Evolutionary conservation across 352 stramenopile genomes (phyloP), one percentile per base, ranked within the genome.

Genomic region (Pythium plurisporium): DNA sequence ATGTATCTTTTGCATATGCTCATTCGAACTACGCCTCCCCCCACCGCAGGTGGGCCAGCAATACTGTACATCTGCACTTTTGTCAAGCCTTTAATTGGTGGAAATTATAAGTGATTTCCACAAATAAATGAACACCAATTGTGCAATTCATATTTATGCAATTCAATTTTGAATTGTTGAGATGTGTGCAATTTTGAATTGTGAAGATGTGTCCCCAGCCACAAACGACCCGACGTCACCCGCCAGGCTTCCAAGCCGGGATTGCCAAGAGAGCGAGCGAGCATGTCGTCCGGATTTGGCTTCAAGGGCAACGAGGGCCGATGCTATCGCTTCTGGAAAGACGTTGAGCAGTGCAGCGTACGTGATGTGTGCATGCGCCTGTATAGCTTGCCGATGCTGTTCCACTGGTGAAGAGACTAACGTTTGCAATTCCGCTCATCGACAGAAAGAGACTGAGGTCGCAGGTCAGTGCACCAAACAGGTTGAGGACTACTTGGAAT

Each of bases 401-500:
- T 8, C 10, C 3, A 42, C 7, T 14, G 22, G 11, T 14, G 17
- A 23, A 8, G 17, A 42, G 2, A 17, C 44, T 29, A 48, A 29
- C 38, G 1, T 19, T 52, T 20, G 30, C 20, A 17, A 7, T 29
- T 22, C 55, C n/a, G n/a, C n/a, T n/a, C n/a, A n/a, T n/a, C n/a
- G n/a, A 44, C 68, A 94, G 86, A 93, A 84, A 67, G 77, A 96
- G 70, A 88, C 82, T 52, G 81, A 89, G 65, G 65, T 75, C 45
- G 71, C 86, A 58, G 84, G 86, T 59, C 68, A 88, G 60, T 97
- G 87, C 68, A 73, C 67, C 68, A 79, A 89, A 74, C 68, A 92
- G 66, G 85, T 95, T 15, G 88, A 98, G 58, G 94, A 98, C 77
- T 98, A 98, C 65, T 80, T 98, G 50, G 94, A 98, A 73, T 98